Percentiles rank a stretch among this genome's conserved stretches.
These are phyloP conservation scores for Apophysomyces variabilis DNA, from an alignment of 371 early-diverging fungal genomes.

Conservation along the genomic window DNA sequence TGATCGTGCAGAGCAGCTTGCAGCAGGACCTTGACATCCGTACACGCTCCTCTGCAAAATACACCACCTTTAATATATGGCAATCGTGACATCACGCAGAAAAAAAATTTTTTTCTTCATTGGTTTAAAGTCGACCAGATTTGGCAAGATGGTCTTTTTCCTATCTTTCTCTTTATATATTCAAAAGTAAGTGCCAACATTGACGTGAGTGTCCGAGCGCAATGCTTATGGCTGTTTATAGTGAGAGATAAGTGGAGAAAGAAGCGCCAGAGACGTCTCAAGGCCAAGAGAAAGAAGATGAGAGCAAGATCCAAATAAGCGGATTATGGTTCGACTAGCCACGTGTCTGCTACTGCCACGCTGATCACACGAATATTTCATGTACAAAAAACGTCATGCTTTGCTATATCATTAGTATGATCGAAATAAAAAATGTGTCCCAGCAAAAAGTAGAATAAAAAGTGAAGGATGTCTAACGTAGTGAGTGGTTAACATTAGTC, in stretches of 20 bases:
- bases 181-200: background rate
- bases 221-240: constrained; percentile 6
- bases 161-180: background rate
- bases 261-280: constrained; percentile 50
- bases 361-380: background rate
- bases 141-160: background rate
- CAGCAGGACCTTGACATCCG: background rate
- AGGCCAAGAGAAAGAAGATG: constrained; percentile 39
- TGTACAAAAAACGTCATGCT: background rate
- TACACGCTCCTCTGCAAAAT: background rate
- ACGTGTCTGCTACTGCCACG: background rate
- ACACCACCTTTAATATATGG: too few relatives aligned
- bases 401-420: background rate
- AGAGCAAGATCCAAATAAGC: constrained; percentile 32
- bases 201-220: background rate
- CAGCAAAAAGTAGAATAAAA: background rate
- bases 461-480: background rate
- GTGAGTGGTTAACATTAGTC: background rate
- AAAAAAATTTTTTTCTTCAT: background rate
- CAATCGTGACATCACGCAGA: constrained; percentile 1
- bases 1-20: background rate
- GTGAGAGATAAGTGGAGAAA: constrained; percentile 39
- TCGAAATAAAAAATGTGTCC: background rate
- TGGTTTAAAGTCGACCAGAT: background rate
- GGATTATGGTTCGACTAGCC: constrained; percentile 2